phyloP scores from a whole-genome alignment of 257 asterid genomes.

The Capsicum pubescens region DNA sequence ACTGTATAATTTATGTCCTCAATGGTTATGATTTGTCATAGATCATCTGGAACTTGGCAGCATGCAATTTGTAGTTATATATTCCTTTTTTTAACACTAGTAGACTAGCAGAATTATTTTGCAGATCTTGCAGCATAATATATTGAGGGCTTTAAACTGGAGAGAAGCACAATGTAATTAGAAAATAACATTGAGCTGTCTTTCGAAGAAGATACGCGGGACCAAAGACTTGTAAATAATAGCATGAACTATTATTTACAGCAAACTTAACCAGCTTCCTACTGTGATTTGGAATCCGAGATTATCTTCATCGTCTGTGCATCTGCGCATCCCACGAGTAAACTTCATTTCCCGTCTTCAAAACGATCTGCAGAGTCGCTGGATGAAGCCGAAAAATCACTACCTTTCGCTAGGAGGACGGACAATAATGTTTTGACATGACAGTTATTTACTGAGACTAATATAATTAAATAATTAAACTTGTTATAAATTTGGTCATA shows the following conservation, averaged over 20 bases:
- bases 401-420: not conserved
- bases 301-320: not conserved
- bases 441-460: no score
- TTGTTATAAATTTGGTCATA: not conserved
- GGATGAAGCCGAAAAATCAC: not conserved
- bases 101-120: not conserved
- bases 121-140: not conserved
- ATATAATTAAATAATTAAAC: no score
- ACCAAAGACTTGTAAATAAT: not conserved
- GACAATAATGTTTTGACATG: not conserved
- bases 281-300: not conserved
- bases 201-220: not conserved
- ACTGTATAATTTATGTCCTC: not conserved
- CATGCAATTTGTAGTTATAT: not conserved
- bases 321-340: not conserved
- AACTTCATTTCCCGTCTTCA: not conserved
- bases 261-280: not conserved
- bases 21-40: not conserved
- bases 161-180: constrained; percentile 7
- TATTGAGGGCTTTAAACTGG: not conserved
- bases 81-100: not conserved
- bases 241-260: no score
- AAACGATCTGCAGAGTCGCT: not conserved
- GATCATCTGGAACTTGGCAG: constrained; percentile 1
- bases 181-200: not conserved